These are phyloP conservation scores for Hypoxylon sp. DNA, from an alignment of 2,329 filamentous ascomycete genomes.

Conservation along the genomic window DNA sequence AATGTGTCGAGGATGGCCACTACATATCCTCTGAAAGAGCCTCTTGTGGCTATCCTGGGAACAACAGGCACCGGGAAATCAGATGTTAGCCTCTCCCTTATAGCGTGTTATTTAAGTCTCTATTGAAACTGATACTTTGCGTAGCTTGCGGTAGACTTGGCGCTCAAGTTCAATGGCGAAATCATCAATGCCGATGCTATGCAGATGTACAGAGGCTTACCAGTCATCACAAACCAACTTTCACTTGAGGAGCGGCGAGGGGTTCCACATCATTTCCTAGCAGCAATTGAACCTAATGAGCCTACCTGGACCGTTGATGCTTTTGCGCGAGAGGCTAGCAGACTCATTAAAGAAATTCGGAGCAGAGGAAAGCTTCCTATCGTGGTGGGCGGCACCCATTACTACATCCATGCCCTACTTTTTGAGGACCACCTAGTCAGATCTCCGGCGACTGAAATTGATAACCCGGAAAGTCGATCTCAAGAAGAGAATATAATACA, in stretches of 20 bases:
- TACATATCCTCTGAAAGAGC: slow-evolving; percentile 62
- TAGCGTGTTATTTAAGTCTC: neutral
- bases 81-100: slow-evolving; percentile 56
- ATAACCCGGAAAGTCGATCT: slow-evolving; percentile 54
- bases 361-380: slow-evolving; percentile 85
- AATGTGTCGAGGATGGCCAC: slow-evolving; percentile 58
- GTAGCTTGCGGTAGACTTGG: slow-evolving; percentile 92
- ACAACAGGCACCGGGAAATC: slow-evolving; percentile 86
- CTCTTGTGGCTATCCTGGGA: slow-evolving; percentile 86
- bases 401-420: slow-evolving; percentile 91
- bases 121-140: slow-evolving; percentile 29
- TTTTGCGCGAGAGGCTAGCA: slow-evolving; percentile 79
- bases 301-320: slow-evolving; percentile 86
- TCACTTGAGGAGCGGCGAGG: slow-evolving; percentile 79
- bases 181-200: slow-evolving; percentile 98
- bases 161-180: slow-evolving; percentile 87
- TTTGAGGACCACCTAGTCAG: slow-evolving; percentile 80
- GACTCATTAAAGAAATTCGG: slow-evolving; percentile 82
- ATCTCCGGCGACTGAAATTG: slow-evolving; percentile 50
- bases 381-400: slow-evolving; percentile 93
- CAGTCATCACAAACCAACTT: slow-evolving; percentile 97
- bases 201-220: slow-evolving; percentile 94
- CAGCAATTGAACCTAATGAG: slow-evolving; percentile 80
- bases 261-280: slow-evolving; percentile 89
- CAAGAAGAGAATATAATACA: slow-evolving; percentile 59